Conservation (phyloP, 768 basidiomycete species). For the Lactarius sanguifluus region DNA sequence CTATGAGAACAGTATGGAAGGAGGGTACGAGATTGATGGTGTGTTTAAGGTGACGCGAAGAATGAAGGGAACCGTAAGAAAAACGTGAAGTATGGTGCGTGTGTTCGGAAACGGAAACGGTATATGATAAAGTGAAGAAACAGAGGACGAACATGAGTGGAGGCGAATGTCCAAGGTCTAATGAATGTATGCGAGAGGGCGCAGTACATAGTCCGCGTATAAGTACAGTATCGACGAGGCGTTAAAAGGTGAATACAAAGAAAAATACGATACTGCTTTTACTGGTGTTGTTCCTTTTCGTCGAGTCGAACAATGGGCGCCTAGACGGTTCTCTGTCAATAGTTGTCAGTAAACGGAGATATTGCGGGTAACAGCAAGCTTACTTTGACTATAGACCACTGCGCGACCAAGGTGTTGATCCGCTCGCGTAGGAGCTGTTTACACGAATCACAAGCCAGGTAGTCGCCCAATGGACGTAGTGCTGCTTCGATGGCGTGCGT, state of each 20-base stretch:
- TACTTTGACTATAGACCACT: constrained; percentile 82
- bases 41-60: background rate
- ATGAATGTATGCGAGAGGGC: constrained; percentile 6
- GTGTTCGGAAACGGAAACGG: background rate
- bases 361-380: constrained; percentile 15
- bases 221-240: background rate
- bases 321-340: constrained; percentile 23
- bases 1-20: background rate
- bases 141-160: background rate
- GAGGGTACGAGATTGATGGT: background rate
- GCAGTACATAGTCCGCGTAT: background rate
- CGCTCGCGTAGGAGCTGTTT: constrained; percentile 60
- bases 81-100: background rate
- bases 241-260: background rate
- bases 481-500: constrained; percentile 71
- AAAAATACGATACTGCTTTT: background rate
- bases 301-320: too few relatives aligned
- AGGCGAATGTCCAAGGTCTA: background rate
- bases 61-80: background rate
- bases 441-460: constrained; percentile 70
- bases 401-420: constrained; percentile 63
- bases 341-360: background rate
- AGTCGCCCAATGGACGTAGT: constrained; percentile 65
- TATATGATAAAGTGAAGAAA: background rate
- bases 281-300: background rate